phyloP scores from a whole-genome alignment of 495 filamentous ascomycete genomes.

The Penicillium fimorum region DNA sequence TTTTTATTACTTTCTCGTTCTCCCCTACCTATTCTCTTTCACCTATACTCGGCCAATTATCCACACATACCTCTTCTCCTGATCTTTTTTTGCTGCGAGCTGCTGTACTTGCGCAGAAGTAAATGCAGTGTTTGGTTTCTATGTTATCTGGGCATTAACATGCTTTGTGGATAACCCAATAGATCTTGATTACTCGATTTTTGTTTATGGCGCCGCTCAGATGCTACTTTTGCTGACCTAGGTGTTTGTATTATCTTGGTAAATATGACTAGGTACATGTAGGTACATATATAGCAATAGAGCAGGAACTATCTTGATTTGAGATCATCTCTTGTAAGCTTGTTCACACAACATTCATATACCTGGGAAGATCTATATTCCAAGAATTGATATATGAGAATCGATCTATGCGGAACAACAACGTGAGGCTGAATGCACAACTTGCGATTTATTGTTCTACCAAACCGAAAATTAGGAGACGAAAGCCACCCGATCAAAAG shows the following conservation, averaged over 20 bases:
- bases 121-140: constrained; percentile 1
- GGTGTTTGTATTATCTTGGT: background rate
- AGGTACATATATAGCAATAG: constrained; percentile 2
- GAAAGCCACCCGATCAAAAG: background rate
- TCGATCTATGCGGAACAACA: background rate
- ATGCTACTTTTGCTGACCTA: background rate
- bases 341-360: background rate
- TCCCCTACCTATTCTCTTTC: constrained; percentile 11
- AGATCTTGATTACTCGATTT: constrained; percentile 17
- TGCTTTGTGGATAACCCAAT: constrained; percentile 23
- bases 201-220: no score
- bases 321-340: background rate
- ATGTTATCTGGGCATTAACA: constrained; percentile 12
- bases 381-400: background rate
- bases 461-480: background rate
- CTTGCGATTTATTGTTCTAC: background rate
- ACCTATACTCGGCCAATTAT: constrained; percentile 22
- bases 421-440: background rate
- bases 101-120: background rate
- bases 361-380: background rate
- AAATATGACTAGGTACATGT: background rate
- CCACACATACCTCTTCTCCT: constrained; percentile 14
- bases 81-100: background rate
- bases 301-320: background rate
- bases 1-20: constrained; percentile 8